These are phyloP conservation scores for Hyaloscypha hepaticicola DNA, from an alignment of 495 filamentous ascomycete species.

Conservation along the genomic window DNA sequence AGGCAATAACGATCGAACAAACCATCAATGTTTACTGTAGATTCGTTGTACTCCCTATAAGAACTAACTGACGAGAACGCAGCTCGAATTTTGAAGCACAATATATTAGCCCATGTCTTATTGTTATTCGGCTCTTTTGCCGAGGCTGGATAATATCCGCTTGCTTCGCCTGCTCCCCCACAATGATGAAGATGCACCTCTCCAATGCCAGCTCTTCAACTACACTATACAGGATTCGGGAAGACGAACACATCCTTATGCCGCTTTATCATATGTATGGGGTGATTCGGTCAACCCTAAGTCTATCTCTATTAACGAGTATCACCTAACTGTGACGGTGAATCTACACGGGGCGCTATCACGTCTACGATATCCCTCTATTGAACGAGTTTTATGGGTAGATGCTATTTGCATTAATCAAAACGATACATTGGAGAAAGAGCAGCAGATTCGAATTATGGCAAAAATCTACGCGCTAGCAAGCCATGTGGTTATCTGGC, in stretches of 20 bases:
- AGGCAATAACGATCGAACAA: too few relatives aligned
- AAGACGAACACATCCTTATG: constrained; percentile 11
- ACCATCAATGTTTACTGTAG: too few relatives aligned
- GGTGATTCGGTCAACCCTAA: background rate
- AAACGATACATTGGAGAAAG: constrained; percentile 22
- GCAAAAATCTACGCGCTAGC: constrained; percentile 38
- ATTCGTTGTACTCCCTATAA: too few relatives aligned
- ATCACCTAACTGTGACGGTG: constrained; percentile 16
- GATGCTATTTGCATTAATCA: constrained; percentile 41
- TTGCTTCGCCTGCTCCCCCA: constrained; percentile 19
- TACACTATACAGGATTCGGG: constrained; percentile 25
- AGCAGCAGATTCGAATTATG: constrained; percentile 31
- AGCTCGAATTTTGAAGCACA: background rate
- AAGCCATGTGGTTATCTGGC: constrained; percentile 34
- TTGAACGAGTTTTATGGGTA: constrained; percentile 28
- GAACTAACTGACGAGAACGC: too few relatives aligned
- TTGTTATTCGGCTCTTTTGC: constrained; percentile 10
- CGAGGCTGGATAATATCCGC: constrained; percentile 18
- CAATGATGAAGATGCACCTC: constrained; percentile 14
- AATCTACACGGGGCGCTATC: constrained; percentile 29
- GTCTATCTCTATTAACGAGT: constrained; percentile 21
- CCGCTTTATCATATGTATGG: constrained; percentile 18
- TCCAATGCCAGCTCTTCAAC: constrained; percentile 26
- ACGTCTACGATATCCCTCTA: constrained; percentile 18
- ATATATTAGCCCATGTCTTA: constrained; percentile 8